Percentiles rank a stretch among this genome's conserved stretches.
Conservation (phyloP, 2,329 filamentous ascomycete genomes). For the Sporothrix mexicana region DNA sequence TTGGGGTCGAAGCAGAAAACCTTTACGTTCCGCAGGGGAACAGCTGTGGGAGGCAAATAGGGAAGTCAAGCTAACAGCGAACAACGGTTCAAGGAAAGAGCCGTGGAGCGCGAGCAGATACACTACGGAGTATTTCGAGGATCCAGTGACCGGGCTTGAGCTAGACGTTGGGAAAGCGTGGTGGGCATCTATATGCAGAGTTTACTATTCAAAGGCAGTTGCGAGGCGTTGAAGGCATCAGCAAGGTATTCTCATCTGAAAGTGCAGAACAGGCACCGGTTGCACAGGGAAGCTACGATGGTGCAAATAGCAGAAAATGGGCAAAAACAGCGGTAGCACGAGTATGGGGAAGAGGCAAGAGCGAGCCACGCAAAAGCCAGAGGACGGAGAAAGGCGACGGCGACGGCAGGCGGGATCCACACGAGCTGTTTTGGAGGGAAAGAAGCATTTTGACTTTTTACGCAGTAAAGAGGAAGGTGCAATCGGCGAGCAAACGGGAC, state of each 20-base stretch:
- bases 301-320: conserved; percentile 12
- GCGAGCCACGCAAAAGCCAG: neutral
- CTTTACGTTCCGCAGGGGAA: conserved; percentile 3
- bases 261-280: neutral
- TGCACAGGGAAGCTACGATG: conserved; percentile 2
- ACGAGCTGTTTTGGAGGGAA: conserved; percentile 20
- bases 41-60: conserved; percentile 1
- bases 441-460: neutral
- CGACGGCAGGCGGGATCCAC: conserved; percentile 29
- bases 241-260: neutral
- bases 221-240: neutral
- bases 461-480: neutral
- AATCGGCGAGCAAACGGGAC: conserved; percentile 22
- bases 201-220: neutral
- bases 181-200: neutral
- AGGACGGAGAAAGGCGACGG: conserved; percentile 12
- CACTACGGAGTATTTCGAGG: neutral
- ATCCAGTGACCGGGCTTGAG: neutral
- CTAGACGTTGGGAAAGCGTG: neutral
- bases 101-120: neutral
- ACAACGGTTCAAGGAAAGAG: neutral
- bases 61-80: conserved; percentile 6
- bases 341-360: conserved; percentile 9
- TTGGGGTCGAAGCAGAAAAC: neutral
- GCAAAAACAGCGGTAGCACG: too few relatives aligned